Percentiles rank a stretch among this genome's conserved stretches.
These are phyloP conservation scores for Penicillium expansum DNA, from an alignment of 2,329 filamentous ascomycete genomes.

Conservation along the genomic window DNA sequence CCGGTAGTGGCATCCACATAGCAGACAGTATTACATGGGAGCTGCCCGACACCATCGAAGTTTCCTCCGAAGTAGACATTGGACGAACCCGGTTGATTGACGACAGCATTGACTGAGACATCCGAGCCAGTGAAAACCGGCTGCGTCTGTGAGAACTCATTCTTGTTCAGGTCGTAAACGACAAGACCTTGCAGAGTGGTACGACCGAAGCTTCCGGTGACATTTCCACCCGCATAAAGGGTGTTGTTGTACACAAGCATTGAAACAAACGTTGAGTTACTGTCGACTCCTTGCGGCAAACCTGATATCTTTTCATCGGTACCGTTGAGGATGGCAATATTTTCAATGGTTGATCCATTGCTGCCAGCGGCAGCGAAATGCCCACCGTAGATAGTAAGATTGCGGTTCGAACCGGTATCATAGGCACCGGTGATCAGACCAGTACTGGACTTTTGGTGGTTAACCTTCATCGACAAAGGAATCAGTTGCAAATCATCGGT, in stretches of 20 bases:
- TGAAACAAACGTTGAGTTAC: slow-evolving; percentile 71
- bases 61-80: slow-evolving; percentile 83
- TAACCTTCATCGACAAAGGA: slow-evolving; percentile 52
- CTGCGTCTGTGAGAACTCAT: slow-evolving; percentile 63
- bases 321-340: slow-evolving; percentile 78
- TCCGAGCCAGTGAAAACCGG: slow-evolving; percentile 70
- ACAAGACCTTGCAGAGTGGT: slow-evolving; percentile 69
- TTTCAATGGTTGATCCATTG: slow-evolving; percentile 70
- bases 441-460: slow-evolving; percentile 25
- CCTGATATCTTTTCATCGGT: slow-evolving; percentile 68
- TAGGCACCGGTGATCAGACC: slow-evolving; percentile 71
- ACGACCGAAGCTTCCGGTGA: slow-evolving; percentile 66
- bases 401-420: slow-evolving; percentile 66
- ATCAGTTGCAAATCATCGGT: slow-evolving; percentile 38
- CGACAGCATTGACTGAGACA: slow-evolving; percentile 73
- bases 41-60: slow-evolving; percentile 77
- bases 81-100: slow-evolving; percentile 64
- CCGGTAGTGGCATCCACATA: slow-evolving; percentile 66
- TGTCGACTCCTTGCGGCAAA: slow-evolving; percentile 60
- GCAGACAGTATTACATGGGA: slow-evolving; percentile 81
- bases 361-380: slow-evolving; percentile 72
- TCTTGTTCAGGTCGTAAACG: slow-evolving; percentile 69
- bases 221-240: slow-evolving; percentile 77
- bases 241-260: slow-evolving; percentile 65
- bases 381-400: slow-evolving; percentile 84